Conservation (phyloP, 2,329 filamentous ascomycete genomes). For the Metarhizium brunneum region DNA sequence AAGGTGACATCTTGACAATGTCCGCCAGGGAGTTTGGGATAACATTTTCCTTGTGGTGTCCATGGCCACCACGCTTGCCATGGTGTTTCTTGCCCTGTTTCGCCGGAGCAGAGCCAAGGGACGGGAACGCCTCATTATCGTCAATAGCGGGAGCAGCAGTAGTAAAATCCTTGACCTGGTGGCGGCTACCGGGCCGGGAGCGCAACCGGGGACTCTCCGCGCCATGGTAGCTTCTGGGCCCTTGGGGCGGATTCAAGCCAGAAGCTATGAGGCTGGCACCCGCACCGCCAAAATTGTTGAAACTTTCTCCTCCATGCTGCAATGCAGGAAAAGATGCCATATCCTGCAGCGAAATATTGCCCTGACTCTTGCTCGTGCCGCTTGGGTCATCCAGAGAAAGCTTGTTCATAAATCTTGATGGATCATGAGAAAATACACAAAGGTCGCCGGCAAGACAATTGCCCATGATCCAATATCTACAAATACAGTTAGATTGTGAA, state of each 20-base stretch:
- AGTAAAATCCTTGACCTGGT: constrained; percentile 49
- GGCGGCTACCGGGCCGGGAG: constrained; percentile 77
- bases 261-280: constrained; percentile 42
- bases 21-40: constrained; percentile 76
- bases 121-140: constrained; percentile 92
- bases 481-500: neutral
- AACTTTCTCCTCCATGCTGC: constrained; percentile 49
- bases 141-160: constrained; percentile 71
- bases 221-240: constrained; percentile 54
- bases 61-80: constrained; percentile 79
- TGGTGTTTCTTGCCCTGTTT: constrained; percentile 87
- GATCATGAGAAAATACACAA: constrained; percentile 96
- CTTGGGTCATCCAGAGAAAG: constrained; percentile 62
- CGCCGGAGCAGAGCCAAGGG: constrained; percentile 64
- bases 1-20: constrained; percentile 90
- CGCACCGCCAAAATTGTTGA: constrained; percentile 38
- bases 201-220: constrained; percentile 59
- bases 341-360: constrained; percentile 72
- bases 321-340: constrained; percentile 78
- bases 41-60: constrained; percentile 58
- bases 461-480: constrained; percentile 88
- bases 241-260: constrained; percentile 57
- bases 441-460: constrained; percentile 90
- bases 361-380: constrained; percentile 49
- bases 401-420: constrained; percentile 73